phyloP scores from a whole-genome alignment of 176 grass and related monocot genomes.

The Phoenix roebelenii region DNA sequence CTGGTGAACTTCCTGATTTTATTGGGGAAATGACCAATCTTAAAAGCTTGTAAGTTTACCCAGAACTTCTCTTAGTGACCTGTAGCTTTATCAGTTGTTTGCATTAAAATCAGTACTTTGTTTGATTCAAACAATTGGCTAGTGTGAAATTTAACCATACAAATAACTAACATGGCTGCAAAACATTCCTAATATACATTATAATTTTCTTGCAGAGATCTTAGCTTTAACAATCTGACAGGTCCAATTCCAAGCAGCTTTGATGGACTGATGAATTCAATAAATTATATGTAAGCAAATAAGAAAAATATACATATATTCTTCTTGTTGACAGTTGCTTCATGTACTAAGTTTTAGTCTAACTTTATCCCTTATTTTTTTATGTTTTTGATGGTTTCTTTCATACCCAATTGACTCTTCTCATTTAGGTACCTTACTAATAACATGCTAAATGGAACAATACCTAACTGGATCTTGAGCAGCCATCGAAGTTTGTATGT shows the following conservation, averaged over 20 bases:
- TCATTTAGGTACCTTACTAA: slow-evolving; percentile 12
- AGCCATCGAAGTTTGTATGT: slow-evolving; percentile 3
- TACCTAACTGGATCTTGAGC: slow-evolving; percentile 6
- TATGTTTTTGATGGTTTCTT: background rate
- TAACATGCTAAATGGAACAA: slow-evolving; percentile 2
- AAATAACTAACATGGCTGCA: too few species aligned
- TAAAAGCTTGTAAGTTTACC: background rate
- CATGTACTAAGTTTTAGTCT: background rate
- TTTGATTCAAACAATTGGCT: too few species aligned
- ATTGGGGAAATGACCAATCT: background rate
- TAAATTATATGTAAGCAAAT: slow-evolving; percentile 10
- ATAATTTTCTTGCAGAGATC: slow-evolving; percentile 1
- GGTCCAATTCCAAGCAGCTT: slow-evolving; percentile 5
- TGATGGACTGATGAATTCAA: background rate
- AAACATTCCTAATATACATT: too few species aligned
- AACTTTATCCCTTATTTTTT: background rate
- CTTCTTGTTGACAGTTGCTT: background rate
- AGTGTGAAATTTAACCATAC: too few species aligned
- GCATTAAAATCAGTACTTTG: too few species aligned
- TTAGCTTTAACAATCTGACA: slow-evolving; percentile 7
- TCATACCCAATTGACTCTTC: too few species aligned
- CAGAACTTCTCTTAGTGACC: background rate
- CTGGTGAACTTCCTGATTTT: slow-evolving; percentile 7
- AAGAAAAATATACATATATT: too few species aligned
- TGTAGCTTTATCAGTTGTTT: background rate